Percentiles rank a stretch among this genome's conserved stretches.
Evolutionary conservation across 164 flowering plant species (phyloP).

Genomic region (Stephania cephalantha): DNA sequence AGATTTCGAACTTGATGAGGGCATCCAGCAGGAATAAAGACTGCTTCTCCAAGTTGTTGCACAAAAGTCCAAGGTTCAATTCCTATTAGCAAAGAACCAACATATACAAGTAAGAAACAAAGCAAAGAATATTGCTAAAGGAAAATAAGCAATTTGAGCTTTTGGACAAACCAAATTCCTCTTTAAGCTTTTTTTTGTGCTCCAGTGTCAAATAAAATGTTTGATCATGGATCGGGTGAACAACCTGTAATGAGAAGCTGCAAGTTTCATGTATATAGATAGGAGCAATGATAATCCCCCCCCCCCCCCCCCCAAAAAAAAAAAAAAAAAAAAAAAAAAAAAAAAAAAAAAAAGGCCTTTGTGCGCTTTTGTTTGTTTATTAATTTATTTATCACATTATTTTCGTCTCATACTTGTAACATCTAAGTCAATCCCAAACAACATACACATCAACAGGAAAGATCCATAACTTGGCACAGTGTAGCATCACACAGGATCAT

Average conservation of each 20-base stretch:
- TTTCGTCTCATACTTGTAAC: not conserved
- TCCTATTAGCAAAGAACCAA: constrained; percentile 19
- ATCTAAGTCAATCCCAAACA: not conserved
- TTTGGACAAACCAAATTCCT: constrained; percentile 32
- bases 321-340: not conserved
- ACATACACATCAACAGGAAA: not conserved
- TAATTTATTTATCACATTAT: not conserved
- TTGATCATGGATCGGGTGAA: constrained; percentile 53
- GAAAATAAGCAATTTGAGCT: not conserved
- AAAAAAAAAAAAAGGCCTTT: not conserved
- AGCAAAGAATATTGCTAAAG: not conserved
- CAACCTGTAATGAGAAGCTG: constrained; percentile 24
- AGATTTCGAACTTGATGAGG: constrained; percentile 53
- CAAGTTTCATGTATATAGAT: not conserved
- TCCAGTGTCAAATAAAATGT: constrained; percentile 31
- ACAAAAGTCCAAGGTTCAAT: constrained; percentile 56
- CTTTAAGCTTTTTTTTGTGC: constrained; percentile 46
- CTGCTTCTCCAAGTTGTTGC: constrained; percentile 49
- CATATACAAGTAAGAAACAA: not conserved
- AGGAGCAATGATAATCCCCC: not conserved
- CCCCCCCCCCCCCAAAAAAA: not conserved
- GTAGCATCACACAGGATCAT: not conserved
- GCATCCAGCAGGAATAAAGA: constrained; percentile 51
- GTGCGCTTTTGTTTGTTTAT: not conserved
- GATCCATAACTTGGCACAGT: not conserved